Evolutionary conservation across 2,329 filamentous ascomycete genomes (phyloP), one percentile per base, ranked within the genome.

Genomic region (Chrysoporthe cubensis): DNA sequence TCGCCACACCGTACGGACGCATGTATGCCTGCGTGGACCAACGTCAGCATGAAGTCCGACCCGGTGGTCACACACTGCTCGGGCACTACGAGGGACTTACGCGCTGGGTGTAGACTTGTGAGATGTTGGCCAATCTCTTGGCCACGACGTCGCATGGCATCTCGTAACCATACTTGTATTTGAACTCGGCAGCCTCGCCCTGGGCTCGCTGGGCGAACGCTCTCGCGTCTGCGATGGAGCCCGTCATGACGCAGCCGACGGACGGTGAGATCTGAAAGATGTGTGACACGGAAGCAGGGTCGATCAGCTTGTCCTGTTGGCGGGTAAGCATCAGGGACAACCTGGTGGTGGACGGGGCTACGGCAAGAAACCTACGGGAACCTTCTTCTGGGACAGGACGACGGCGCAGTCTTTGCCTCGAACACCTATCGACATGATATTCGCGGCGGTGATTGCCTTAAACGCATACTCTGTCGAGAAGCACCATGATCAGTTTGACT

Each of bases 391-490:
- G 71, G 96, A 98, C 79, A 99, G 85, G 64, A 99, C 93, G 57
- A 99, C 96, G 44, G 96, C 96, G 77, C 95, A 98, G 83, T 96
- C 89, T 87, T 99, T 99, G 81, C 96, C 96, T 78, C 94, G 88
- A 74, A 99, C 89, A 75, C 96, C 96, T 80, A 99, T 88, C 70
- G 96, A 96, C 86, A 97, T 99, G 84, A 99, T 98, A 82, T 98
- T 98, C 74, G 96, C 96, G 70, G 96, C 95, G 74, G 96, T 99
- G 83, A 99, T 99, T 69, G 96, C 96, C 86, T 99, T 99, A 90
- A 99, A 99, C 75, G 96, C 96, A 95, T 99, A 99, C 87, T 99
- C 96, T 98, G 79, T 75, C 72, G 52, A 63, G 65, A 71, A 67
- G 40, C 26, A n/a, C 46, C 42, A 32, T 56, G 2, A 63, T 70